Conservation (phyloP, 2,329 filamentous ascomycete genomes). For the Trichoderma breve region DNA sequence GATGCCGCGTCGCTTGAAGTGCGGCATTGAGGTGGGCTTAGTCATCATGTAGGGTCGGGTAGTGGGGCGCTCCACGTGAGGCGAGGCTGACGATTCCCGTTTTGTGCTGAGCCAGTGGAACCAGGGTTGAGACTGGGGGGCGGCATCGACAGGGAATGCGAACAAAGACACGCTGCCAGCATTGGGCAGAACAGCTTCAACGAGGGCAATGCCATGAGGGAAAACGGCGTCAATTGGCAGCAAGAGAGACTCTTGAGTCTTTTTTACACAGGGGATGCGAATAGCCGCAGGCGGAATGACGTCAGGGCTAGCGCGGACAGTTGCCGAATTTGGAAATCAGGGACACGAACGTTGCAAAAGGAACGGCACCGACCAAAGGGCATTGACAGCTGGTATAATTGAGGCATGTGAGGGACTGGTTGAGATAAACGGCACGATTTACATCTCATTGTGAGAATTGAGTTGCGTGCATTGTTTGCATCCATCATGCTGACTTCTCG, state of each 20-base stretch:
- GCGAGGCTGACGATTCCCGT: slow-evolving; percentile 29
- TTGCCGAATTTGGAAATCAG: slow-evolving; percentile 11
- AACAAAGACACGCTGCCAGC: background rate
- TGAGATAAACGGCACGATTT: background rate
- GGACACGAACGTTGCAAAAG: background rate
- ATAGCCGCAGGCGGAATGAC: slow-evolving; percentile 11
- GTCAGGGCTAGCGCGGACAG: slow-evolving; percentile 14
- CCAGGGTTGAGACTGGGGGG: background rate
- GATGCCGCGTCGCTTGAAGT: background rate
- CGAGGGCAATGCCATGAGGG: background rate
- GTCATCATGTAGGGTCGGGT: slow-evolving; percentile 25
- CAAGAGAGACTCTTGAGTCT: background rate
- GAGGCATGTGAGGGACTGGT: fast-evolving
- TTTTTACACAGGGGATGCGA: background rate
- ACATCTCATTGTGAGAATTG: background rate
- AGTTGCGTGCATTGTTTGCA: background rate
- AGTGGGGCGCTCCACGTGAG: slow-evolving; percentile 33
- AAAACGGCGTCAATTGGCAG: background rate
- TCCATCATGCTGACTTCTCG: background rate
- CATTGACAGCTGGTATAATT: background rate
- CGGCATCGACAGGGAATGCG: background rate
- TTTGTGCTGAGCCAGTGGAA: slow-evolving; percentile 8
- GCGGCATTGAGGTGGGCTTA: slow-evolving; percentile 23
- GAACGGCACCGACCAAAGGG: background rate
- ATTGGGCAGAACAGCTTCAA: background rate